Percentiles rank a stretch among this genome's conserved stretches.
Evolutionary conservation across 768 basidiomycete genomes (phyloP).

Genomic region (Pholiota conissans): DNA sequence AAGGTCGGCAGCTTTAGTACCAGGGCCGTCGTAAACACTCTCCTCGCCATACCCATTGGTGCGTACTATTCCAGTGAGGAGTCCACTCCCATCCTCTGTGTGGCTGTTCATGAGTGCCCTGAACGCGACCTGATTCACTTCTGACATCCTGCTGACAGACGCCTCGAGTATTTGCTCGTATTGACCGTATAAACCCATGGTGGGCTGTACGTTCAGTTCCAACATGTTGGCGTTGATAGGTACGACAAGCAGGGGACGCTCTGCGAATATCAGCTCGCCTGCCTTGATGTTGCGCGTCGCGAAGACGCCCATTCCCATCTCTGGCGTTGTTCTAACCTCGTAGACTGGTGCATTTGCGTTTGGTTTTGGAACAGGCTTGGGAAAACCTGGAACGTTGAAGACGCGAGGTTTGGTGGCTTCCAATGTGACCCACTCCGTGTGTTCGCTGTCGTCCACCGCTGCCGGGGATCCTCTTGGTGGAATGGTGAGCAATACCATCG

Average conservation of each 20-base stretch:
- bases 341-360: not conserved
- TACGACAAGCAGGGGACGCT: slow-evolving; percentile 36
- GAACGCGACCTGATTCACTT: slow-evolving; percentile 26
- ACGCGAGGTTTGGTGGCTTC: not conserved
- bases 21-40: slow-evolving; percentile 18
- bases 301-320: slow-evolving; percentile 31
- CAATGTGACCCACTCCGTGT: not conserved
- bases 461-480: not conserved
- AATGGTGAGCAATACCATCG: not conserved
- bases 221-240: slow-evolving; percentile 7
- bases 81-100: slow-evolving; percentile 32
- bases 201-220: no score
- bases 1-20: not conserved
- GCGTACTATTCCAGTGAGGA: slow-evolving; percentile 30
- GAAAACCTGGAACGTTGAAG: slow-evolving; percentile 4
- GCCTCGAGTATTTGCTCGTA: slow-evolving; percentile 21
- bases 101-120: slow-evolving; percentile 31
- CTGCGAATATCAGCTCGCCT: slow-evolving; percentile 34
- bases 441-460: not conserved
- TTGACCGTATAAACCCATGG: not conserved
- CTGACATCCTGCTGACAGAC: slow-evolving; percentile 23
- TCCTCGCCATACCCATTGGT: slow-evolving; percentile 31
- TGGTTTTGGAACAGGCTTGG: not conserved
- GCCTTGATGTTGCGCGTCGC: slow-evolving; percentile 25
- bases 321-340: slow-evolving; percentile 2